A percentile compares a stretch with the other conserved stretches of the same genome.
Evolutionary conservation across 345 rosid genomes (phyloP).

Genomic region (Salix viminalis): DNA sequence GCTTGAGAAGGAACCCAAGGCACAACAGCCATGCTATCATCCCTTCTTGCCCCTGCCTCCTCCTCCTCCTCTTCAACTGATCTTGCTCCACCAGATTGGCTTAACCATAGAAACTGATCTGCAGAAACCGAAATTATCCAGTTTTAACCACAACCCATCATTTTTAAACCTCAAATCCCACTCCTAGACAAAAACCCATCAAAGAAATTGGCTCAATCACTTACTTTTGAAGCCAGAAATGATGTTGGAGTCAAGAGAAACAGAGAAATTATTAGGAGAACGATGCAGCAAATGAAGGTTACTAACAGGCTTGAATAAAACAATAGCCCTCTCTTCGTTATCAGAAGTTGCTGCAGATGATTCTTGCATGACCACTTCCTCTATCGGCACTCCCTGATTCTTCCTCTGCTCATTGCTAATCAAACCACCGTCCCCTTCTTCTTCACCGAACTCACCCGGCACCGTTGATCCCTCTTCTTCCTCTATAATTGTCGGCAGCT

Average conservation of each 20-base stretch:
- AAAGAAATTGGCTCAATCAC: background rate
- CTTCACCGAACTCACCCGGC: background rate
- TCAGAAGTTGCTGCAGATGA: background rate
- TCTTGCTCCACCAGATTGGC: slow-evolving; percentile 6
- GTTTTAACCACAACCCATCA: background rate
- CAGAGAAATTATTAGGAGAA: slow-evolving; percentile 23
- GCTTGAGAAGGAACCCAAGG: slow-evolving; percentile 44
- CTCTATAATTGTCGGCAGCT: slow-evolving; percentile 58
- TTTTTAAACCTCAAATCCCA: background rate
- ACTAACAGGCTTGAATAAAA: slow-evolving; percentile 46
- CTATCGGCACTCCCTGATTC: background rate
- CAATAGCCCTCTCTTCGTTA: slow-evolving; percentile 65
- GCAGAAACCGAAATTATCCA: background rate
- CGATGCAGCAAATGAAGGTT: slow-evolving; percentile 7
- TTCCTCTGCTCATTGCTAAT: background rate
- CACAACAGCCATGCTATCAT: slow-evolving; percentile 46
- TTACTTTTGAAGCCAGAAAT: slow-evolving; percentile 56
- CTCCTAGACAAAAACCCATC: background rate
- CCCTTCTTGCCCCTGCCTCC: background rate
- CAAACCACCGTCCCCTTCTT: background rate
- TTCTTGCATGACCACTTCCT: background rate
- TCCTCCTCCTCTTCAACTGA: slow-evolving; percentile 20
- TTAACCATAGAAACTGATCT: slow-evolving; percentile 33
- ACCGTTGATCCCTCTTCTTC: slow-evolving; percentile 39
- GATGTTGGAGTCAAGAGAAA: slow-evolving; percentile 37